Base-by-base conservation (phyloP, 2,329 filamentous ascomycete species). In the Hypoxylon sp. region DNA sequence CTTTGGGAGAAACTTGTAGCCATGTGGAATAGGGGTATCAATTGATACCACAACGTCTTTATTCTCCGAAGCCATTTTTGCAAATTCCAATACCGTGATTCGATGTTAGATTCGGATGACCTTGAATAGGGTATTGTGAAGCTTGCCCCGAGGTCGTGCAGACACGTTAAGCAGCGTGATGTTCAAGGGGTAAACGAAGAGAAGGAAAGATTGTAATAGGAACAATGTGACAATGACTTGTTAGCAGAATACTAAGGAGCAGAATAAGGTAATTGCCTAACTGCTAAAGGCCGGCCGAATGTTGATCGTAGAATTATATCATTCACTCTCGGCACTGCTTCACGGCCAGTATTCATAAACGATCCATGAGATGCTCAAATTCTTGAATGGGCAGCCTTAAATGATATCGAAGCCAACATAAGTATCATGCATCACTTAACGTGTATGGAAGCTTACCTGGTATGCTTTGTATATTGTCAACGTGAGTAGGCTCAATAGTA, bases 1-100 rank as follows among this genome's bases (percentile, higher is more conserved):
- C 50, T 81, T 82, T 17, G 73, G 78, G 0, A 85, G 78, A 56
- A 83, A 83, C 9, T 70, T 70, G 70, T 85, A 85, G 8, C 80
- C 78, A 2, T 57, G 58, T 2, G 82, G 81, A 71, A 83, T 75
- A 2, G 77, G 78, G 6, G 74, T 65, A 39, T 65, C 44, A n/a
- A 67, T 55, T 2, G 57, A 59, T 31, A 80, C 77, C 11, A 62
- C 62, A 17, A 65, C 65, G 39, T 79, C 76, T 9, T 65, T 35
- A 4, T 22, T n/a, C 3, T 29, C n/a, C 44, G 44, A 9, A 44
- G 44, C 54, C 53, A 64, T 66, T 5, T 9, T 61, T 10, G 37
- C 5, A 26, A 50, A 19, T 22, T 11, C 22, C 6, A 19, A 47
- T 33, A 6, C 5, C 14, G 26, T 44, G 13, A 10, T 37, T 33